Evolutionary conservation across 140 eudicot species (phyloP).

Genomic region (Senecio squalidus): DNA sequence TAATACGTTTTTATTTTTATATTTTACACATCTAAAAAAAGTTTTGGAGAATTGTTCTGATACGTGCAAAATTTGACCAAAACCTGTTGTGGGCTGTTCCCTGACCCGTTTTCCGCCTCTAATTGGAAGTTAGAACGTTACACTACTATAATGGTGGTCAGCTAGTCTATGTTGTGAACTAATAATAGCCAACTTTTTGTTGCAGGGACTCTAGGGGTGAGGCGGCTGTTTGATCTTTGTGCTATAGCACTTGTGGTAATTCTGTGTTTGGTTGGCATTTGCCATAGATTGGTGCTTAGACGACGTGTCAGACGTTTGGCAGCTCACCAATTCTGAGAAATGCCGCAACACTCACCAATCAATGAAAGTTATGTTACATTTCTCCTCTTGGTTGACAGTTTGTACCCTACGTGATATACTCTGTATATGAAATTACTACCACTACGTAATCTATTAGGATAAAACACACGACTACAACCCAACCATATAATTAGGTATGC

Average conservation of each 20-base stretch:
- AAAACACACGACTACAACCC: not conserved
- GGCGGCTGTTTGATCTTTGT: conserved; percentile 45
- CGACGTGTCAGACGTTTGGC: conserved; percentile 45
- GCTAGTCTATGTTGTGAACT: not conserved
- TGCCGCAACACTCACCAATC: not conserved
- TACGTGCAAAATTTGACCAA: no score
- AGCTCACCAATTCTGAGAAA: conserved; percentile 24
- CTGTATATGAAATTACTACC: conserved; percentile 10
- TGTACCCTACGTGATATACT: not conserved
- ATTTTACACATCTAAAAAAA: no score
- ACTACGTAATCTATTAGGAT: conserved; percentile 11
- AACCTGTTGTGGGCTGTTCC: not conserved
- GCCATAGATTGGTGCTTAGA: conserved; percentile 36
- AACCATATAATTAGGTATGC: conserved; percentile 12
- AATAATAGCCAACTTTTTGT: no score
- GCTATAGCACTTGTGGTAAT: conserved; percentile 35
- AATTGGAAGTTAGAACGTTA: no score
- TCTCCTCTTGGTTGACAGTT: no score
- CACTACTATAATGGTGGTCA: not conserved
- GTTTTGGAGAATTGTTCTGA: no score
- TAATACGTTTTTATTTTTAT: no score
- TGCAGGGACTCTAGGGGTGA: not conserved
- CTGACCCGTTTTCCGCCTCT: not conserved
- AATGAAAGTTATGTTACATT: conserved; percentile 12
- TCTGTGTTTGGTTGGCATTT: conserved; percentile 40